Evolutionary conservation across 176 grass and related monocot species (phyloP).

Genomic region (Triticum turgidum): DNA sequence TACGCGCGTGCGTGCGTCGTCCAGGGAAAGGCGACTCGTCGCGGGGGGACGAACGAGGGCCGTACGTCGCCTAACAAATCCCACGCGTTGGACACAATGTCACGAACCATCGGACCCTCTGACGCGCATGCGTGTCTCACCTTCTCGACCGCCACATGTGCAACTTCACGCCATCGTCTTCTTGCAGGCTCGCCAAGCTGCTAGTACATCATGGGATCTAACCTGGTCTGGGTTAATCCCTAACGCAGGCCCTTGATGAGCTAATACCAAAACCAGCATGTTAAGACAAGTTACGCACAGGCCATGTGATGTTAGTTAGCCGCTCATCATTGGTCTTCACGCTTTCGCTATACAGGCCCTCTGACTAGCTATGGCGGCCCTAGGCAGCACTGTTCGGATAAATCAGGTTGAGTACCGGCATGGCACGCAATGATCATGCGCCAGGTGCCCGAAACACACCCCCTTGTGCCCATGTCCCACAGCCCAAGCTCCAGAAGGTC

Average conservation of each 20-base stretch:
- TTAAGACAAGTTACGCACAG: background rate
- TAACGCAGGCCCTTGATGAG: background rate
- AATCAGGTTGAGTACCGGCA: background rate
- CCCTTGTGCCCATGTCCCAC: background rate
- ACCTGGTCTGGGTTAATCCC: background rate
- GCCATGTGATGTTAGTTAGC: conserved; percentile 25
- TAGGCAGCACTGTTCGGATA: background rate
- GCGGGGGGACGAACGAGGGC: background rate
- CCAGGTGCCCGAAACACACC: background rate
- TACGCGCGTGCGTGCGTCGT: background rate
- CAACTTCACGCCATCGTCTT: background rate
- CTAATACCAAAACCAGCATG: background rate
- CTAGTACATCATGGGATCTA: too few relatives aligned
- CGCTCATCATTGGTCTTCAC: background rate
- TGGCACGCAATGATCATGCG: background rate
- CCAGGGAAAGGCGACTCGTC: background rate
- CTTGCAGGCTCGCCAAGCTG: background rate
- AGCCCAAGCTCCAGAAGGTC: conserved; percentile 1
- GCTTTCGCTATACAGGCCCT: background rate
- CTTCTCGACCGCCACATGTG: background rate
- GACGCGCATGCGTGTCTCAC: background rate
- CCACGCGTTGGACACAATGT: background rate
- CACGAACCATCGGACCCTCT: background rate
- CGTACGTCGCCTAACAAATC: background rate
- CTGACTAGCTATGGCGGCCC: background rate